Evolutionary conservation across 208 protist species (phyloP).

Genomic region (Kentomonas sorsogonicus): DNA sequence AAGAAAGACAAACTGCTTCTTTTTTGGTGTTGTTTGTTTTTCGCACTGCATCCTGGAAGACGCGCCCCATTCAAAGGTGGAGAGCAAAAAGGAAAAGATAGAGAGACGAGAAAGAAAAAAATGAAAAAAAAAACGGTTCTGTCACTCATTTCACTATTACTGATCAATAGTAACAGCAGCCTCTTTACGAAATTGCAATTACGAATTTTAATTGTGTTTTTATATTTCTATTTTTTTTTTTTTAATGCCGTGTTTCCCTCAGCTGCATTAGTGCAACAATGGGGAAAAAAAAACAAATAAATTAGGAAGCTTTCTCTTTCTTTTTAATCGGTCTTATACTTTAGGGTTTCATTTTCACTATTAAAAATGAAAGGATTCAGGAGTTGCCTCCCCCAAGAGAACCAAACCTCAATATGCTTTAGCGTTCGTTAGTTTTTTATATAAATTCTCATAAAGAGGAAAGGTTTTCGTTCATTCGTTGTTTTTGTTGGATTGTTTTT

Average conservation of each 20-base stretch:
- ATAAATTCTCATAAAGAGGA: neutral
- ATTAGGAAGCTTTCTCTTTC: slow-evolving; percentile 3
- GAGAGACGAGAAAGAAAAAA: neutral
- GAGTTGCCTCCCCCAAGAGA: neutral
- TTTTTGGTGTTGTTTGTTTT: neutral
- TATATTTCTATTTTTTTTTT: too few relatives aligned
- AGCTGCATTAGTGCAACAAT: too few relatives aligned
- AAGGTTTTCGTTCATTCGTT: neutral
- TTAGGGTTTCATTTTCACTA: slow-evolving; percentile 2
- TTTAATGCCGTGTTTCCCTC: too few relatives aligned
- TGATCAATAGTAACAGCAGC: too few relatives aligned
- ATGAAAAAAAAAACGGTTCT: neutral
- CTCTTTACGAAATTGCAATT: too few relatives aligned
- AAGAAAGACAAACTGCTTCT: neutral
- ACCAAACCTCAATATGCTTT: neutral
- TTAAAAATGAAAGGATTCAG: too few relatives aligned
- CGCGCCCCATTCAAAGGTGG: too few relatives aligned
- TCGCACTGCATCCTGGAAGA: too few relatives aligned
- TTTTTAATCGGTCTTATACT: neutral
- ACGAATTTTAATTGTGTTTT: too few relatives aligned
- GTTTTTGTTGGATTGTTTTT: neutral
- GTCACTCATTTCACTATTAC: too few relatives aligned
- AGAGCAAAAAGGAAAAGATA: too few relatives aligned
- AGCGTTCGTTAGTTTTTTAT: neutral
- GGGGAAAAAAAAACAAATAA: slow-evolving; percentile 4